Percentiles rank a stretch among this genome's conserved stretches.
These are phyloP conservation scores for Fusarium aywerte DNA, from an alignment of 2,329 filamentous ascomycete genomes.

Conservation along the genomic window DNA sequence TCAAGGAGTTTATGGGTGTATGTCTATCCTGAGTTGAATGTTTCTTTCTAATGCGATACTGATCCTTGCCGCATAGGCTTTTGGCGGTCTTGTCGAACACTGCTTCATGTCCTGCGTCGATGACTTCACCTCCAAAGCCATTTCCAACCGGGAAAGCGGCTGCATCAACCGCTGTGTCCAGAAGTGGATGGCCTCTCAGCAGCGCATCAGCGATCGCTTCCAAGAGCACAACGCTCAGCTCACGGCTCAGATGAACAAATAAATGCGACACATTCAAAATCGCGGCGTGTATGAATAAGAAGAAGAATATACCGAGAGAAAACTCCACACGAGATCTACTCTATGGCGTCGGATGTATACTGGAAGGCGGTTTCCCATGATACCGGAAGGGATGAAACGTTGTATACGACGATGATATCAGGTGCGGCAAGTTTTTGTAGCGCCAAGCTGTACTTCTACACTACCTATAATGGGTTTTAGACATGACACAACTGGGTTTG, in stretches of 20 bases:
- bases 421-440: constrained; percentile 27
- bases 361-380: constrained; percentile 10
- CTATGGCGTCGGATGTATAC: constrained; percentile 23
- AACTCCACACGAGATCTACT: constrained; percentile 7
- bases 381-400: constrained; percentile 12
- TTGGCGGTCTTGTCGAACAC: constrained; percentile 69
- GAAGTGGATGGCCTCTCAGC: constrained; percentile 93
- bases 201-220: constrained; percentile 92
- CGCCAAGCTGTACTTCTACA: constrained; percentile 44
- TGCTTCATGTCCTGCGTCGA: constrained; percentile 98
- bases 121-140: constrained; percentile 97
- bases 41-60: neutral
- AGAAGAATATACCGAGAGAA: constrained; percentile 12
- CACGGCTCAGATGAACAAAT: constrained; percentile 61
- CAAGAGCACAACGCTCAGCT: constrained; percentile 74
- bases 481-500: constrained; percentile 12
- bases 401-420: constrained; percentile 24
- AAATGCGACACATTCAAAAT: constrained; percentile 4
- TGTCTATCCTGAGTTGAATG: constrained; percentile 52
- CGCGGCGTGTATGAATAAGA: constrained; percentile 40
- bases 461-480: constrained; percentile 33
- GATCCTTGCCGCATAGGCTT: constrained; percentile 45
- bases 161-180: constrained; percentile 96
- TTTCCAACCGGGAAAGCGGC: constrained; percentile 86
- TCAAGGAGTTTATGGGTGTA: constrained; percentile 99